Conservation (phyloP, 805 yeast genomes). For the Monosporozyma servazzii region DNA sequence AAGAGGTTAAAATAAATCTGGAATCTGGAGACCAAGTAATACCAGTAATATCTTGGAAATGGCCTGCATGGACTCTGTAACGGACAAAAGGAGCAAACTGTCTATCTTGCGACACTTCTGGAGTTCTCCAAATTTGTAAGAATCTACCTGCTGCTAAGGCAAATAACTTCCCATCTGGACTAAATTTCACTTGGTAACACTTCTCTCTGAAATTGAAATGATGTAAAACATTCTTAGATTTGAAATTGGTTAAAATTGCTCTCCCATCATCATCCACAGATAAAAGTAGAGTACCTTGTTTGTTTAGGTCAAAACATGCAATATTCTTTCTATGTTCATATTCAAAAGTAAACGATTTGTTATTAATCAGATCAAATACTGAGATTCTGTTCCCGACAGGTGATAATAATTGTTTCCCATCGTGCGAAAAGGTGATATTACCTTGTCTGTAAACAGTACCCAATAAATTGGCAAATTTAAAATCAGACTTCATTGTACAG, state of each 20-base stretch:
- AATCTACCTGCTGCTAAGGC: constrained; percentile 79
- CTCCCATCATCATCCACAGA: constrained; percentile 89
- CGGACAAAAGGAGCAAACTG: constrained; percentile 95
- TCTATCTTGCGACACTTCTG: constrained; percentile 67
- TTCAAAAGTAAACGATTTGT: constrained; percentile 77
- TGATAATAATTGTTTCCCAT: constrained; percentile 72
- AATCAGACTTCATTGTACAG: constrained; percentile 69
- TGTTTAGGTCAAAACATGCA: constrained; percentile 69
- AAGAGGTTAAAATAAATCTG: constrained; percentile 73
- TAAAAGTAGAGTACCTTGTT: constrained; percentile 68
- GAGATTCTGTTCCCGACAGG: constrained; percentile 94
- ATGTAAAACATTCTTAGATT: constrained; percentile 75
- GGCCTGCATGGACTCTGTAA: constrained; percentile 86
- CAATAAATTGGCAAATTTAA: constrained; percentile 73
- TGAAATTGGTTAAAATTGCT: constrained; percentile 82
- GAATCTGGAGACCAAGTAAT: constrained; percentile 88
- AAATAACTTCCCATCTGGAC: constrained; percentile 81
- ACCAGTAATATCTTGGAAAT: constrained; percentile 69
- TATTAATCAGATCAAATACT: constrained; percentile 77
- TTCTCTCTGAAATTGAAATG: constrained; percentile 86
- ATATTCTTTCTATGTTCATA: constrained; percentile 89
- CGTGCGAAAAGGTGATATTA: constrained; percentile 75
- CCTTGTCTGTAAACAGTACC: constrained; percentile 95
- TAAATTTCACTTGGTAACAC: constrained; percentile 67
- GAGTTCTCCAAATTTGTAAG: constrained; percentile 90